These are phyloP conservation scores for Ceriops tagal DNA, from an alignment of 345 rosid species.

Conservation along the genomic window DNA sequence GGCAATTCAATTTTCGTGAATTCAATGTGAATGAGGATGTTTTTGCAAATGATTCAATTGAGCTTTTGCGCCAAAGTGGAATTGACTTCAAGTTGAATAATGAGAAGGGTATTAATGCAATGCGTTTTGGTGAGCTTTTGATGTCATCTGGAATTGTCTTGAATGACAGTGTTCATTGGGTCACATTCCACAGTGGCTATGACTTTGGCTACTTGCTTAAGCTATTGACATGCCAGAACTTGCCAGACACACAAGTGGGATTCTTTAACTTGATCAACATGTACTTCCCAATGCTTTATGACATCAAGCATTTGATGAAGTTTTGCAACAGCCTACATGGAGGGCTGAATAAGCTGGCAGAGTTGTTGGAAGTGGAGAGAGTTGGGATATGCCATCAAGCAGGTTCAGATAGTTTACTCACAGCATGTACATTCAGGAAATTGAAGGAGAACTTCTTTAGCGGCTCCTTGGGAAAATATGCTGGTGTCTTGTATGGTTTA, in stretches of 20 bases:
- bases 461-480: constrained; percentile 57
- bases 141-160: constrained; percentile 77
- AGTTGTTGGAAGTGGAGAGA: constrained; percentile 60
- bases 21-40: constrained; percentile 53
- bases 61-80: constrained; percentile 56
- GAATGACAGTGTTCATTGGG: constrained; percentile 64
- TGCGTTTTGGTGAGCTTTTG: constrained; percentile 49
- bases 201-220: constrained; percentile 79
- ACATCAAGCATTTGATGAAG: constrained; percentile 69
- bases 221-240: constrained; percentile 52
- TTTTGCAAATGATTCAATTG: constrained; percentile 55
- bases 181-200: constrained; percentile 73
- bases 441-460: constrained; percentile 60
- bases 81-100: constrained; percentile 62
- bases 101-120: constrained; percentile 48
- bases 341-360: constrained; percentile 73
- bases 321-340: constrained; percentile 71
- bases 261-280: constrained; percentile 51
- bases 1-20: constrained; percentile 80
- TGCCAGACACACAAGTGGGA: constrained; percentile 45
- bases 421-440: constrained; percentile 69
- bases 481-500: constrained; percentile 72
- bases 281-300: constrained; percentile 62
- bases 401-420: constrained; percentile 78
- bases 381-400: constrained; percentile 77